Conservation (phyloP, 768 basidiomycete species). For the Boletus tomentosulus region DNA sequence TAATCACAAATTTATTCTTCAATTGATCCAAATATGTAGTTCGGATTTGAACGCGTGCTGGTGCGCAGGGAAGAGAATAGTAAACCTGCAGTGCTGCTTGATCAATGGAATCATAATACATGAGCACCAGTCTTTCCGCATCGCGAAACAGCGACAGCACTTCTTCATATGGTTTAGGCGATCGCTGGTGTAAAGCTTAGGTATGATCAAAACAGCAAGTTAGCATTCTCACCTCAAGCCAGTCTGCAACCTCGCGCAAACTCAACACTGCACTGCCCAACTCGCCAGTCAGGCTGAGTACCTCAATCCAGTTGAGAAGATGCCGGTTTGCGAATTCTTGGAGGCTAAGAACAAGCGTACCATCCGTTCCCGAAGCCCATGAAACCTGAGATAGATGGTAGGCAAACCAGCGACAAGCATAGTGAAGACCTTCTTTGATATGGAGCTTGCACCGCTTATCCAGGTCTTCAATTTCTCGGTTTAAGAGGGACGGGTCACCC, state of each 20-base stretch:
- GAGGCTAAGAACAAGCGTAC: slow-evolving; percentile 5
- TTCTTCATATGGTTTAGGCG: slow-evolving; percentile 6
- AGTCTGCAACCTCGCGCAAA: slow-evolving; percentile 9
- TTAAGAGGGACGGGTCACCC: slow-evolving; percentile 8
- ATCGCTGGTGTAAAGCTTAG: slow-evolving; percentile 6
- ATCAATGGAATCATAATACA: slow-evolving; percentile 18
- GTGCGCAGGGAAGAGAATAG: slow-evolving; percentile 9
- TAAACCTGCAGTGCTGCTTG: slow-evolving; percentile 18
- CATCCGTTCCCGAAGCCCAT: slow-evolving; percentile 1
- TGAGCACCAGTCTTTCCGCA: slow-evolving; percentile 16
- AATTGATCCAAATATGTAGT: slow-evolving; percentile 7
- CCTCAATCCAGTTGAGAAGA: slow-evolving; percentile 18
- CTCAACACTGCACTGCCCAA: slow-evolving; percentile 12
- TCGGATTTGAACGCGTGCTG: slow-evolving; percentile 8
- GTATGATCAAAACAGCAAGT: not conserved
- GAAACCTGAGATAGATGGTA: slow-evolving; percentile 13
- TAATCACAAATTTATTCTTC: slow-evolving; percentile 6
- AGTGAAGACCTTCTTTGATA: slow-evolving; percentile 14
- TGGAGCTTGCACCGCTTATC: slow-evolving; percentile 7
- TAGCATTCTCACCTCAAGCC: slow-evolving; percentile 10
- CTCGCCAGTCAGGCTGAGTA: slow-evolving; percentile 16
- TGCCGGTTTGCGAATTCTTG: slow-evolving; percentile 7
- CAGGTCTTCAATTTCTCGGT: slow-evolving; percentile 13
- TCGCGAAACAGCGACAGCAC: slow-evolving; percentile 10
- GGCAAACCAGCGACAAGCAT: slow-evolving; percentile 21